Evolutionary conservation across 1,139 yeast species (phyloP).

Genomic region (Kodamaea alishanica): DNA sequence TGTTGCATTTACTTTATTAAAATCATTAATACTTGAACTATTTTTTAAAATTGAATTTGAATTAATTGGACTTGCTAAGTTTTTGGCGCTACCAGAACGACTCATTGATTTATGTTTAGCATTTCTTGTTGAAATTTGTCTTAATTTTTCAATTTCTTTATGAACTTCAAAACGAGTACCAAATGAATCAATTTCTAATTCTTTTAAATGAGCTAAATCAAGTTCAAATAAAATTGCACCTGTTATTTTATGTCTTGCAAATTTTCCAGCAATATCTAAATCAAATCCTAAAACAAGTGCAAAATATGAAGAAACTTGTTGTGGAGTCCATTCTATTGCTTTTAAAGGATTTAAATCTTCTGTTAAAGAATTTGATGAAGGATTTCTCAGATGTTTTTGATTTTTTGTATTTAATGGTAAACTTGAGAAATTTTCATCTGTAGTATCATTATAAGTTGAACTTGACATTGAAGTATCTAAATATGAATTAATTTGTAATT

Average conservation of each 20-base stretch:
- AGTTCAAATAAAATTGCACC: constrained; percentile 83
- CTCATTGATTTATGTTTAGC: constrained; percentile 15
- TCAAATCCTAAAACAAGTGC: constrained; percentile 67
- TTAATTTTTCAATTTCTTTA: constrained; percentile 79
- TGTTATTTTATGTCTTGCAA: constrained; percentile 81
- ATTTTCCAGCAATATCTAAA: constrained; percentile 66
- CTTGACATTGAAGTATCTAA: constrained; percentile 6
- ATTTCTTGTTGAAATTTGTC: constrained; percentile 22
- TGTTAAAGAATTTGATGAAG: constrained; percentile 17
- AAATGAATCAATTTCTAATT: constrained; percentile 84
- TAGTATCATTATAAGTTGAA: constrained; percentile 1
- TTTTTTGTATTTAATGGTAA: background rate
- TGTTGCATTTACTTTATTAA: constrained; percentile 5
- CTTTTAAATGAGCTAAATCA: constrained; percentile 82
- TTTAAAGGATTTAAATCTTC: constrained; percentile 47
- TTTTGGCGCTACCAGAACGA: constrained; percentile 6
- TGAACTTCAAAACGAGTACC: constrained; percentile 93
- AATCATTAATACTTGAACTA: background rate
- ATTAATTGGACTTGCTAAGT: no score
- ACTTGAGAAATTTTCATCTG: background rate
- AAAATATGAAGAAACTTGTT: constrained; percentile 78
- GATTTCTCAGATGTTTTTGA: constrained; percentile 8
- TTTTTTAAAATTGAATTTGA: no score
- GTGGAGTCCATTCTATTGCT: constrained; percentile 76
- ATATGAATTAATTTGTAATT: constrained; percentile 44